Evolutionary conservation across 768 basidiomycete species (phyloP).

Genomic region (Pleurotus pulmonarius): DNA sequence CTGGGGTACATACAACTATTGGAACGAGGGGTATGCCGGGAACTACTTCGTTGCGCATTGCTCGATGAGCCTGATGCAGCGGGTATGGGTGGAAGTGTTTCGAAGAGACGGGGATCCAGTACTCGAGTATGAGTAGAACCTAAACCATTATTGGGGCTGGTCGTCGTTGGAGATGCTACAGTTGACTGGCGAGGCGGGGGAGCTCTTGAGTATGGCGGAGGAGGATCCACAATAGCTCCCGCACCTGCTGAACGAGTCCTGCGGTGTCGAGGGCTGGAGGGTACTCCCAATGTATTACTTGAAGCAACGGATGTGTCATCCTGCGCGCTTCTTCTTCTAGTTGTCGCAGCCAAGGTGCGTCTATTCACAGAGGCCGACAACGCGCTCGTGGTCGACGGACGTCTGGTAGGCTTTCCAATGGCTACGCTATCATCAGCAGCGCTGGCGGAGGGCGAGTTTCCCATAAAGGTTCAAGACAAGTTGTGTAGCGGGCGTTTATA

Average conservation of each 20-base stretch:
- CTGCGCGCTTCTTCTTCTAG: neutral
- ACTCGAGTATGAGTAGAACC: conserved; percentile 5
- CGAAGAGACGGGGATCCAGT: neutral
- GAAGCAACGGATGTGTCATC: neutral
- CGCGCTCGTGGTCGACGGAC: neutral
- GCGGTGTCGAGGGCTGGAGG: conserved; percentile 3
- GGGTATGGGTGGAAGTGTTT: neutral
- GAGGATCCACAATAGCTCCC: conserved; percentile 1
- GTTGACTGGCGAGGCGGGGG: neutral
- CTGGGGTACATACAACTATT: conserved; percentile 1
- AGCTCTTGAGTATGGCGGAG: conserved; percentile 7
- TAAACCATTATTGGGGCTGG: neutral
- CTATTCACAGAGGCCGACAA: neutral
- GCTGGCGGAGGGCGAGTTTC: conserved; percentile 10
- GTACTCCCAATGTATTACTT: neutral
- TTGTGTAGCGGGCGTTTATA: neutral
- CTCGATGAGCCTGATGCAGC: neutral
- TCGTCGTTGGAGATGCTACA: neutral
- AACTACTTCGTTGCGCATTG: neutral
- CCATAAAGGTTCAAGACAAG: conserved; percentile 9
- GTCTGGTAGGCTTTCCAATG: conserved; percentile 1
- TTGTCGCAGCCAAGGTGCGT: neutral
- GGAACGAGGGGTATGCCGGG: neutral
- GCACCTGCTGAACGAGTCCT: conserved; percentile 7
- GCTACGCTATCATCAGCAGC: conserved; percentile 2